Evolutionary conservation across 2,329 filamentous ascomycete species (phyloP), one percentile per base, ranked within the genome.

Genomic region (Phaeophleospora eucalypticola): DNA sequence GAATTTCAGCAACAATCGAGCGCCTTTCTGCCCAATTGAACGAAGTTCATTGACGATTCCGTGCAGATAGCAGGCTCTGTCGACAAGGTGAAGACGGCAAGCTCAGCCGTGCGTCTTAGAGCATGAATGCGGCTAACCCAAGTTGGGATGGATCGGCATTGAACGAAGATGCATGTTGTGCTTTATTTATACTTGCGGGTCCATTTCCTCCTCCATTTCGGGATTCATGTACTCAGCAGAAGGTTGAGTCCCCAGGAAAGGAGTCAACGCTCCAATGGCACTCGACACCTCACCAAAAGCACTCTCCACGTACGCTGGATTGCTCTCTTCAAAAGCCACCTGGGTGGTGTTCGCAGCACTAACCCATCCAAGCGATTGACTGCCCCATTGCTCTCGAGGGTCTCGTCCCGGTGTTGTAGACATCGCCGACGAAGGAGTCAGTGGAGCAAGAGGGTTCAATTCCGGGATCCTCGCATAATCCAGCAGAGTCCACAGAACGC

Each of bases 391-490:
- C 6, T 29, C 24, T 12, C 12, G 24, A 29, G 24, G 24, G 7
- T 29, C 24, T 29, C 24, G 24, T 6, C 24, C 12, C 7, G 24
- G 24, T 29, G 24, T 6, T 29, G 24, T 29, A 7, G 24, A 29
- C 24, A 12, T 29, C 24, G 24, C 24, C 24, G 24, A 12, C 6
- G 12, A 7, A 6, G 12, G 6, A 15, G 14, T 21, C n/a, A 18
- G 19, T 37, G 39, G n/a, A n/a, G 39, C 16, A 20, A 41, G 14
- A 17, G 39, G 39, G n/a, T 15, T 33, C 24, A 33, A n/a, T 41
- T 39, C 43, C 16, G 24, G 43, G 7, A 33, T 34, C 24, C 43
- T 14, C 9, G 36, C 21, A 21, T 45, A 45, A 17, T 45, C 36
- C 6, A 40, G 27, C 3, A 45, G 21, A 7, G 37, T 12, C 43